Evolutionary conservation across 352 stramenopile genomes (phyloP), one percentile per base, ranked within the genome.

Genomic region (Phytophthora macrochlamydospora): DNA sequence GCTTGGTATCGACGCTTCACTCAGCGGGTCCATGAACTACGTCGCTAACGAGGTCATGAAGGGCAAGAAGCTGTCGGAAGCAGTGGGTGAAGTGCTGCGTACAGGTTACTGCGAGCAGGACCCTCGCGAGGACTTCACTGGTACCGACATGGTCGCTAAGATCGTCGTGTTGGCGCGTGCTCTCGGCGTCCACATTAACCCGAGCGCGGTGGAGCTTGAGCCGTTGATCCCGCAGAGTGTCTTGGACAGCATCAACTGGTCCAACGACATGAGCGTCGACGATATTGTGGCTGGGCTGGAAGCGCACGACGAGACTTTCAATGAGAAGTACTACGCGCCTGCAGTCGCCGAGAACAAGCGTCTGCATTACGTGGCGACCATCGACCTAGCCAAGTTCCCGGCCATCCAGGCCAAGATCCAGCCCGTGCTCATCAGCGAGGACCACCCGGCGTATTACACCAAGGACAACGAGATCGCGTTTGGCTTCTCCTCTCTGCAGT

Each of bases 401-500:
- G 64, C 37, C 0, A 83, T 94, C 49, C 28, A 59, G 7, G 81
- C 84, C 29, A 75, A 73, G 51, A 80, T 92, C 33, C 74, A 65
- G 42, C 83, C 82, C 2, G 46, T 76, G 44, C 69, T 92, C 12
- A 67, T 93, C 42, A 79, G 76, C 51, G 84, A 94, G 31, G 71
- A 78, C 51, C 84, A 94, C 56, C 71, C 82, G 3, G 75, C 75
- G 1, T 94, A 75, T 54, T 81, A 75, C 51, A 83, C 75, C 35
- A 76, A 87, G 57, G 77, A 89, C 64, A 79, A 92, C 51, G 86
- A 94, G 59, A 92, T 94, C 56, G 71, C 83, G 3, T 85, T 93
- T 28, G 81, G 82, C 5, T 83, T 94, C 44, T 81, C 69, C 3
- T 91, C 86, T n/a, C 73, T 83, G 51, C 80, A 91, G 71, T 92